Evolutionary conservation across 106 monocot species (phyloP), one percentile per base, ranked within the genome.

Genomic region (Allium cepa): DNA sequence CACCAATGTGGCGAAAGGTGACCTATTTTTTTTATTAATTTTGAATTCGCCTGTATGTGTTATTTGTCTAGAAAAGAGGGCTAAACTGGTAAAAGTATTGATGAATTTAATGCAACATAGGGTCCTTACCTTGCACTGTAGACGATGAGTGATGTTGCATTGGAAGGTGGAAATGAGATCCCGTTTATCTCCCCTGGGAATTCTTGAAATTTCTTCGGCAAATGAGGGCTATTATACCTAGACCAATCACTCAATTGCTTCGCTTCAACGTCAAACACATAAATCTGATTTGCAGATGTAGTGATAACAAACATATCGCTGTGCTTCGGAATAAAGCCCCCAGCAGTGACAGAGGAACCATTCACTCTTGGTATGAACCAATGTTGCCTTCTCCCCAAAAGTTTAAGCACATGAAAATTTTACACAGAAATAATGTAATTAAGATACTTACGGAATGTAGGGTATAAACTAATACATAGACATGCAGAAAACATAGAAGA

Each of bases 171-270:
- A 83, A 99, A 99, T 45, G 89, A 80, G 26, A 99, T 72, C 28
- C 92, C 97, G 67, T 87, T 79, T 63, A 93, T 80, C 66, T 99
- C 89, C 10, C 97, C 97, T 13, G 97, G 97, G 64, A 99, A 92
- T 56, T 99, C 97, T 53, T 81, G 97, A 75, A 99, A 99, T 75
- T 82, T 89, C 77, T 80, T 80, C 53, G 97, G 97, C 55, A 99
- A 57, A 67, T 72, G 46, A 58, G 56, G 74, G 11, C 71, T 83
- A 36, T 90, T 66, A 6, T 46, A 72, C 60, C 79, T 93, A n/a
- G 97, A 99, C 97, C 97, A 99, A 71, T 93, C 85, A 14, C 90
- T 87, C 61, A 93, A 57, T 64, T 87, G 80, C 74, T 90, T 99
- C 63, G 84, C 86, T 76, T 99, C 92, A 16, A 99, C 90, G 71